Base-by-base conservation (phyloP, 2,329 filamentous ascomycete genomes). In the Penicillium capsulatum region DNA sequence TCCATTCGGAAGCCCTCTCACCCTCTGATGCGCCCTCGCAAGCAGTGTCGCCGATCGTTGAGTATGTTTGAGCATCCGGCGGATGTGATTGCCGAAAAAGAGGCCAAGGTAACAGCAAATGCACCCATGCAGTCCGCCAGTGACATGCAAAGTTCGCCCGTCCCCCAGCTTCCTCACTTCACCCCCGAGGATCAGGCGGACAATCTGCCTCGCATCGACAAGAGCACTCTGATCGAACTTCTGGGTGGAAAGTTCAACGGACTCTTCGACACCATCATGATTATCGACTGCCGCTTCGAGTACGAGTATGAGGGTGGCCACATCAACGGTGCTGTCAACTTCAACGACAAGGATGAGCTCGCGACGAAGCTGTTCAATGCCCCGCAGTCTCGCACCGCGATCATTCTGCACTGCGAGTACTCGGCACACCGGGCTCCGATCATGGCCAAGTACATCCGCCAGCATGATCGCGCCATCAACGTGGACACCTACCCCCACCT, bases 371-470 rank as follows among this genome's bases (percentile, higher is more conserved):
- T 98, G 34, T 95, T 98, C 64, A 70, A 80, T 19, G 74, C 76
- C 13, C 79, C 83, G 56, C 70, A 78, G 32, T 78, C 83, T 34
- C 84, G 81, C 51, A 92, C 89, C 0, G 74, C 96, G 8, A 69
- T 98, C 47, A 82, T 98, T 52, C 87, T 98, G 57, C 92, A 98
- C 70, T 98, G 92, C 77, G 92, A 98, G 69, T 98, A 97, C 69
- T 97, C 92, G 22, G 91, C 88, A 27, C 91, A 97, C 64, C 86
- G 92, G 47, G 92, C 92, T 31, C 92, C 92, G 32, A 83, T 95
- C 48, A 97, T 97, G 85, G 92, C 92, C 34, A 89, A 92, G 57
- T 88, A 89, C 65, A 81, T 98, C 46, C 90, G 92, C 51, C 83
- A 88, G 45, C 82, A 87, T 61, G 92, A 98, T 66, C 87, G 92